Conservation (phyloP, 73 alveolate genomes). For the Paramecium sonneborni region DNA sequence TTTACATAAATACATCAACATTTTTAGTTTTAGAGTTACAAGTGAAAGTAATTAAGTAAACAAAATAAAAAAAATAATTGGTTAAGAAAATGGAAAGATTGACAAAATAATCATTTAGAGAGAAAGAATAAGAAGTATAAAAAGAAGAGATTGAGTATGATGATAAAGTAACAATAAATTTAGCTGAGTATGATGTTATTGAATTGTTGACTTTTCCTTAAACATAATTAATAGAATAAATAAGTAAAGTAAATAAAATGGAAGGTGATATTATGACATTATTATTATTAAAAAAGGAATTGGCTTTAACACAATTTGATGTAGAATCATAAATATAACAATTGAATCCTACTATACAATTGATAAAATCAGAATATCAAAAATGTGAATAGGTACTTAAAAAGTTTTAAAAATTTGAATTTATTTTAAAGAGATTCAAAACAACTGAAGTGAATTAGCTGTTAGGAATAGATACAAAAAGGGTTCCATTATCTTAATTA, state of each 20-base stretch:
- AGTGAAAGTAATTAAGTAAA: background rate
- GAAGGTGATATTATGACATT: slow-evolving; percentile 21
- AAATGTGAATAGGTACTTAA: background rate
- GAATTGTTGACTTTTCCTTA: background rate
- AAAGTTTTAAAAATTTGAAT: background rate
- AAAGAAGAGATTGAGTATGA: slow-evolving; percentile 17
- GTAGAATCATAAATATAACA: background rate
- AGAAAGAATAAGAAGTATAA: background rate
- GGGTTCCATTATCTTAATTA: background rate
- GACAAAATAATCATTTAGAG: slow-evolving; percentile 12
- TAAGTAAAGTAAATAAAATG: background rate
- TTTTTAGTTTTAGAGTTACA: background rate
- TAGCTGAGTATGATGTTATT: background rate
- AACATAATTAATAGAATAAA: background rate
- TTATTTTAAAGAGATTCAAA: background rate
- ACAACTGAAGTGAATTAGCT: background rate
- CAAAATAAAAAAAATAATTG: background rate
- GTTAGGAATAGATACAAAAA: slow-evolving; percentile 1
- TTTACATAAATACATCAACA: background rate
- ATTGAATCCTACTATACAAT: background rate
- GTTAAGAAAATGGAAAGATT: background rate
- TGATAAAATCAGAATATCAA: background rate
- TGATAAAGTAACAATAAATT: background rate
- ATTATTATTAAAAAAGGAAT: background rate
- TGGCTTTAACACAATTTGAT: background rate